These are phyloP conservation scores for Pseudogymnoascus sp. DNA, from an alignment of 2,329 filamentous ascomycete species.

Conservation along the genomic window DNA sequence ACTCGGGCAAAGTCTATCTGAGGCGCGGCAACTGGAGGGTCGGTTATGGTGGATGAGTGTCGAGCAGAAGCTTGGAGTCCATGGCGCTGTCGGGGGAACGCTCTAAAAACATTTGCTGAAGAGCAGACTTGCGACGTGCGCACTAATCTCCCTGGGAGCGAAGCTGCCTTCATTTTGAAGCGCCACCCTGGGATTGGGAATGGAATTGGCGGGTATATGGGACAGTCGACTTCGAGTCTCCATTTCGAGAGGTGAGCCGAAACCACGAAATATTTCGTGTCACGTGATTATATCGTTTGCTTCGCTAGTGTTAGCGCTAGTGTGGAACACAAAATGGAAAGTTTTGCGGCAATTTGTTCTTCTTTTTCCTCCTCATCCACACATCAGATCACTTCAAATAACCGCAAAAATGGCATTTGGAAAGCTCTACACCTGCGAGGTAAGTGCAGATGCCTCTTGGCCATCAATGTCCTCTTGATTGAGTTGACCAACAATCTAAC, in stretches of 20 bases:
- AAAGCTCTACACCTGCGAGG: constrained; percentile 86
- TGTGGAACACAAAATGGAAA: constrained; percentile 5
- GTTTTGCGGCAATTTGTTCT: constrained; percentile 4
- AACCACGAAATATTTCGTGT: constrained; percentile 7
- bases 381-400: constrained; percentile 5
- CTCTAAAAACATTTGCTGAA: not conserved
- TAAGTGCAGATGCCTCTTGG: constrained; percentile 36
- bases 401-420: constrained; percentile 76
- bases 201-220: constrained; percentile 6
- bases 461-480: constrained; percentile 20
- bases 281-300: not conserved
- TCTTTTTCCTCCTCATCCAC: constrained; percentile 9
- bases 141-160: constrained; percentile 22
- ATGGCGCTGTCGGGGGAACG: not conserved
- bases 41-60: constrained; percentile 23
- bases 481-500: constrained; percentile 21
- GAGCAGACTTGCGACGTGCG: constrained; percentile 10
- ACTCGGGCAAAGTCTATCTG: constrained; percentile 33
- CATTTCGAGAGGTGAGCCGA: not conserved
- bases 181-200: constrained; percentile 5
- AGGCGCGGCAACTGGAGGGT: constrained; percentile 34
- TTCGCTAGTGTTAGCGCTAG: constrained; percentile 5
- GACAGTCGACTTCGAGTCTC: not conserved
- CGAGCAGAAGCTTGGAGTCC: constrained; percentile 14
- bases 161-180: constrained; percentile 27